phyloP scores from a whole-genome alignment of 1,139 yeast species.

The Saccharomyces hybrid region DNA sequence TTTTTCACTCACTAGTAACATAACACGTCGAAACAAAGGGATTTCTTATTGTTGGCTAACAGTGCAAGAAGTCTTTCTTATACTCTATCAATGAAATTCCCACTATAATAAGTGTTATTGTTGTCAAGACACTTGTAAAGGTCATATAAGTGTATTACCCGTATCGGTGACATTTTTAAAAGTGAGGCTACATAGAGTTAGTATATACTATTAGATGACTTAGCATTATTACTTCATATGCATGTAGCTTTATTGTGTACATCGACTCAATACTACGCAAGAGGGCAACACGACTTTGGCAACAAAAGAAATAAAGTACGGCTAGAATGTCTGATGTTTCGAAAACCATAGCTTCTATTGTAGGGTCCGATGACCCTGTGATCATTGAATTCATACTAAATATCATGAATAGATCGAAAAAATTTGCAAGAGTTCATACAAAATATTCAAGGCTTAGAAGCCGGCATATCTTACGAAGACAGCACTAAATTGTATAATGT shows the following conservation, averaged over 20 bases:
- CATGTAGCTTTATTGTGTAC: background rate
- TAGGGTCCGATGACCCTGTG: conserved; percentile 23
- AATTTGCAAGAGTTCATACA: conserved; percentile 11
- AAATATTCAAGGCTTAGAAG: conserved; percentile 13
- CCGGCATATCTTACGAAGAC: conserved; percentile 8
- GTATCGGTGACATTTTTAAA: background rate
- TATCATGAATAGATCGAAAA: conserved; percentile 11
- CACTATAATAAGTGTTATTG: background rate
- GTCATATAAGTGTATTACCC: background rate
- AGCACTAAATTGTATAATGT: background rate
- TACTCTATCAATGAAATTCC: background rate
- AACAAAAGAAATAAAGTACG: conserved; percentile 5
- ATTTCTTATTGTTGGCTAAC: background rate
- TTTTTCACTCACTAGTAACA: background rate
- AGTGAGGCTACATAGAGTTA: background rate
- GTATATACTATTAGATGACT: background rate
- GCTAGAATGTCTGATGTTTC: conserved; percentile 5
- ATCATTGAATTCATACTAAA: conserved; percentile 23
- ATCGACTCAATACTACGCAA: background rate
- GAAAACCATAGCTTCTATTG: conserved; percentile 8
- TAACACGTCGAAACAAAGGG: background rate
- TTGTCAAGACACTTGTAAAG: background rate
- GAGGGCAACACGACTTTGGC: background rate
- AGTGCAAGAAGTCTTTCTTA: background rate
- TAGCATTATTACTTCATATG: background rate